Evolutionary conservation across 148 eudicot genomes (phyloP), one percentile per base, ranked within the genome.

Genomic region (Salicornia ramosissima): DNA sequence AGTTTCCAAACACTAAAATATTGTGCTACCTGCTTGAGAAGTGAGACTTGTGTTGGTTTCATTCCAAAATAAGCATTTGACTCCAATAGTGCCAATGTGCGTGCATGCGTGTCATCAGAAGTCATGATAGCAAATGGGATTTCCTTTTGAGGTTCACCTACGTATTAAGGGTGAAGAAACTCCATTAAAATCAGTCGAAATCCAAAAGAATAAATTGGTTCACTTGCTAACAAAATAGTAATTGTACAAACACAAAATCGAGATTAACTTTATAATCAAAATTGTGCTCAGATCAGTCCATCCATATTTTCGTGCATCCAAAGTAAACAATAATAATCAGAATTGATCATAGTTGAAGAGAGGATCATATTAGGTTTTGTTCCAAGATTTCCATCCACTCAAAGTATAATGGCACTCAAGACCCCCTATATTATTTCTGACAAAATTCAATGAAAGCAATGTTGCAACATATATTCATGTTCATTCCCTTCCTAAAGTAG

Each of bases 71-170:
- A 90, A 80, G 87, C 75, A 86, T 94, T 94, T 58, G 87, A 67
- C 74, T 90, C 89, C 75, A 94, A 75, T 5, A 94, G 86, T 36
- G 82, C 75, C 64, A 83, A 63, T 58, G 91, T 94, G 30, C 84
- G 89, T 65, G 80, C 80, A 84, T 94, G 89, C 40, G 98, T 94
- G 81, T 94, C 97, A 74, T 90, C 98, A 59, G 98, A 94, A 40
- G 98, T 94, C 98, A 94, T 94, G 63, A 94, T 90, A 64, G 85
- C 96, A 58, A 94, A 79, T 77, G 97, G 96, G 68, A 94, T 83
- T 65, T 84, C 88, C 68, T 73, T 83, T 71, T 66, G 80, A 74
- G 80, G 66, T 73, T 82, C 89, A 73, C 87, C 97, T 94, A 75
- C 65, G 82, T 77, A 45, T 70, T 65, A 59, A 64, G 58, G 45